Evolutionary conservation across 1,139 yeast genomes (phyloP).

Genomic region (Blastobotrys elegans): DNA sequence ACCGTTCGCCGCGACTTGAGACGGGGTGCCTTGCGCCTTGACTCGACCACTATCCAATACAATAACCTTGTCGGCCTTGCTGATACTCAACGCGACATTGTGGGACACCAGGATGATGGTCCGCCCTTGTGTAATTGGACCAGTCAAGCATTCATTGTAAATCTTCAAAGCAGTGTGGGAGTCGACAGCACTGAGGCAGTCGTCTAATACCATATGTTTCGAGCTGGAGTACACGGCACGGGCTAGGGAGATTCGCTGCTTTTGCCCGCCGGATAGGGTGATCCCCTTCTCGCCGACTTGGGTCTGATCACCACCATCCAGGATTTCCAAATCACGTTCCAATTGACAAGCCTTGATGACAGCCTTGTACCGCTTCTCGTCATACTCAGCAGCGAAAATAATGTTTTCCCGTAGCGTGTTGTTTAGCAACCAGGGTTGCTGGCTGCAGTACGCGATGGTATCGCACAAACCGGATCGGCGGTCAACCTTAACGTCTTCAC

Average conservation of each 20-base stretch:
- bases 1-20: slow-evolving; percentile 65
- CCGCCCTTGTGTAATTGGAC: slow-evolving; percentile 76
- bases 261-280: slow-evolving; percentile 94
- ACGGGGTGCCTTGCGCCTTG: slow-evolving; percentile 77
- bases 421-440: slow-evolving; percentile 90
- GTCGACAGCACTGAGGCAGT: slow-evolving; percentile 94
- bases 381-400: slow-evolving; percentile 66
- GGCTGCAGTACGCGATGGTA: slow-evolving; percentile 92
- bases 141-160: slow-evolving; percentile 83
- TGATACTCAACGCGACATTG: slow-evolving; percentile 82
- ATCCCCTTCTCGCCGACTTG: slow-evolving; percentile 96
- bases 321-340: slow-evolving; percentile 70
- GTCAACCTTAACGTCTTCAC: slow-evolving; percentile 65
- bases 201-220: slow-evolving; percentile 77
- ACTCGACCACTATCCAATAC: slow-evolving; percentile 81
- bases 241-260: slow-evolving; percentile 92
- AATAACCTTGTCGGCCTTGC: slow-evolving; percentile 73
- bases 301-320: slow-evolving; percentile 64
- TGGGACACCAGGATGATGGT: slow-evolving; percentile 91
- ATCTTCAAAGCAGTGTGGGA: slow-evolving; percentile 93
- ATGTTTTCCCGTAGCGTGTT: slow-evolving; percentile 84
- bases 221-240: slow-evolving; percentile 88
- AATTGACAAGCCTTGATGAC: slow-evolving; percentile 70
- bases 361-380: slow-evolving; percentile 66
- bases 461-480: slow-evolving; percentile 78